These are phyloP conservation scores for Pichia gijzeniarum DNA, from an alignment of 805 yeast species.

Conservation along the genomic window DNA sequence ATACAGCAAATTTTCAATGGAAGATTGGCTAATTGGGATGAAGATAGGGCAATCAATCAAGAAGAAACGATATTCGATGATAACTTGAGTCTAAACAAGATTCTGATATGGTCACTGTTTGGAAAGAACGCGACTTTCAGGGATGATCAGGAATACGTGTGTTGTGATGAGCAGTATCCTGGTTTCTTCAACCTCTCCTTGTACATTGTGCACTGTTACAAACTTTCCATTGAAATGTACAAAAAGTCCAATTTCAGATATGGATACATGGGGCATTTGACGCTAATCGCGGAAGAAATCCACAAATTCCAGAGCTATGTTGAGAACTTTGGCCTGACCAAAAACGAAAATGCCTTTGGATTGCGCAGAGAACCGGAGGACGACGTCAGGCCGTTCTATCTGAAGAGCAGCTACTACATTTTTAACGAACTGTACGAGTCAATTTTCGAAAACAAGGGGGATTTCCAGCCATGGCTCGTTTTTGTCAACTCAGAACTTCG, in stretches of 20 bases:
- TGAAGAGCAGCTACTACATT: constrained; percentile 28
- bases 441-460: constrained; percentile 19
- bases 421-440: constrained; percentile 29
- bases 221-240: constrained; percentile 28
- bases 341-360: constrained; percentile 29
- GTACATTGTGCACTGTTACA: constrained; percentile 26
- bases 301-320: constrained; percentile 42
- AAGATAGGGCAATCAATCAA: constrained; percentile 30
- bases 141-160: constrained; percentile 10
- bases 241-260: constrained; percentile 37
- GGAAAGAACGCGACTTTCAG: constrained; percentile 26
- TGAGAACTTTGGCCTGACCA: constrained; percentile 30
- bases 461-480: constrained; percentile 38
- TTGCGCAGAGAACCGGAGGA: constrained; percentile 25
- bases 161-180: constrained; percentile 19
- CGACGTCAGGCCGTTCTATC: constrained; percentile 23
- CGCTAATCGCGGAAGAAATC: constrained; percentile 51
- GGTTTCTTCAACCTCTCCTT: constrained; percentile 30
- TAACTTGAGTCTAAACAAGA: constrained; percentile 28
- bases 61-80: constrained; percentile 31
- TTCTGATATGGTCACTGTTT: constrained; percentile 32
- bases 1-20: constrained; percentile 93
- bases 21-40: constrained; percentile 32
- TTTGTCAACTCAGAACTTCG: constrained; percentile 43
- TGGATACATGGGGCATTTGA: constrained; percentile 56